These are phyloP conservation scores for Avena eriantha DNA, from an alignment of 176 grass and related monocot species.

Conservation along the genomic window DNA sequence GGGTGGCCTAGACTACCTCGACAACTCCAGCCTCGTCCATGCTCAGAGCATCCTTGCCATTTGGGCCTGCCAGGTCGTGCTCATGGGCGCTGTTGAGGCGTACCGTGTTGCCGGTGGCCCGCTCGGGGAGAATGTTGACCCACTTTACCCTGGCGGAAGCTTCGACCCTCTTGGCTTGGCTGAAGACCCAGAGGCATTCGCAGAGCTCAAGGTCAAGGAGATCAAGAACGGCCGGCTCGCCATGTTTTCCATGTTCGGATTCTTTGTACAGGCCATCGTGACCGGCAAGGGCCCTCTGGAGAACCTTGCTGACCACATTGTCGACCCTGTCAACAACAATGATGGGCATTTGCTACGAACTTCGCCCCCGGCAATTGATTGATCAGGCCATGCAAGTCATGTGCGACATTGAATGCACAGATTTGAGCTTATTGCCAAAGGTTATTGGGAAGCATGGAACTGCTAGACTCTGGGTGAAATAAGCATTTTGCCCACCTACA, in stretches of 20 bases:
- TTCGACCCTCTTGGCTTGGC: constrained; percentile 42
- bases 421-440: neutral
- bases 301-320: constrained; percentile 54
- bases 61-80: constrained; percentile 56
- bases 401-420: neutral
- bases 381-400: neutral
- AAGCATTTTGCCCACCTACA: neutral
- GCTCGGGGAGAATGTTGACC: constrained; percentile 40
- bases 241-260: constrained; percentile 58
- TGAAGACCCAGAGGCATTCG: constrained; percentile 43
- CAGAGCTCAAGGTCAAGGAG: constrained; percentile 54
- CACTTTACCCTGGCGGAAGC: constrained; percentile 41
- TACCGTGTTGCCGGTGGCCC: constrained; percentile 32
- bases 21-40: constrained; percentile 69
- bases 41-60: constrained; percentile 75
- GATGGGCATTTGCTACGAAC: constrained; percentile 53
- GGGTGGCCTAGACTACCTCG: constrained; percentile 66
- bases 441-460: neutral
- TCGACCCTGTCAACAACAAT: constrained; percentile 52
- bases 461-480: neutral
- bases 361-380: constrained; percentile 42
- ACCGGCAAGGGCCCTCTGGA: constrained; percentile 45
- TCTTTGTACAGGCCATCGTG: constrained; percentile 59
- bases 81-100: constrained; percentile 46
- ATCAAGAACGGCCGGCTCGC: constrained; percentile 52